Percentiles rank a stretch among this genome's conserved stretches.
Evolutionary conservation across 108 stramenopile genomes (phyloP).

Genomic region (Pseudonitzschia multiseries): DNA sequence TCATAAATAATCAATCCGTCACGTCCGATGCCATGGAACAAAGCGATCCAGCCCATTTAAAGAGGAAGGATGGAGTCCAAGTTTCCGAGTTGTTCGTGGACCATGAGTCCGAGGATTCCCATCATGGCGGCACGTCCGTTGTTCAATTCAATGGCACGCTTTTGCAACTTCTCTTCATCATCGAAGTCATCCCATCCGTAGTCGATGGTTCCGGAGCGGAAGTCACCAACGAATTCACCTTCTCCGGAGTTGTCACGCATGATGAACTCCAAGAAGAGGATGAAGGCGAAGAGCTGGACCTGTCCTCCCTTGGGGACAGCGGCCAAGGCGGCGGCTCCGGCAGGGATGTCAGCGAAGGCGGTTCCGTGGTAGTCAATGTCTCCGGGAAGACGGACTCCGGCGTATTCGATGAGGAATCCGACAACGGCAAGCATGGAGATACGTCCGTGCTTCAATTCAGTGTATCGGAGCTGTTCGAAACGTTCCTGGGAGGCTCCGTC

Average conservation of each 20-base stretch:
- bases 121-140: constrained; percentile 48
- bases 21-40: too few species aligned
- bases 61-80: constrained; percentile 19
- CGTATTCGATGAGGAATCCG: constrained; percentile 43
- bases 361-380: constrained; percentile 41
- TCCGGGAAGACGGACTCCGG: constrained; percentile 64
- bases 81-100: constrained; percentile 50
- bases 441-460: constrained; percentile 89
- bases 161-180: constrained; percentile 55
- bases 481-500: constrained; percentile 42
- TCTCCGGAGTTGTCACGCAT: constrained; percentile 50
- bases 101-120: constrained; percentile 68
- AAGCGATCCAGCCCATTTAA: too few species aligned
- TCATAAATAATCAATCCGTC: too few species aligned
- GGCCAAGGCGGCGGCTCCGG: constrained; percentile 51
- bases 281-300: constrained; percentile 63
- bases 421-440: constrained; percentile 82
- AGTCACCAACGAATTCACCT: constrained; percentile 69
- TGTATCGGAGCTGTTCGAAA: constrained; percentile 72
- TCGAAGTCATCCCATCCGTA: constrained; percentile 75
- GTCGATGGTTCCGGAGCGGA: constrained; percentile 73
- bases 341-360: constrained; percentile 58
- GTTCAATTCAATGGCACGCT: constrained; percentile 68
- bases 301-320: constrained; percentile 57
- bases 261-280: constrained; percentile 59